A percentile compares a stretch with the other conserved stretches of the same genome.
phyloP scores from a whole-genome alignment of 2,329 filamentous ascomycete genomes.

The Paracoccidioides lutzii region DNA sequence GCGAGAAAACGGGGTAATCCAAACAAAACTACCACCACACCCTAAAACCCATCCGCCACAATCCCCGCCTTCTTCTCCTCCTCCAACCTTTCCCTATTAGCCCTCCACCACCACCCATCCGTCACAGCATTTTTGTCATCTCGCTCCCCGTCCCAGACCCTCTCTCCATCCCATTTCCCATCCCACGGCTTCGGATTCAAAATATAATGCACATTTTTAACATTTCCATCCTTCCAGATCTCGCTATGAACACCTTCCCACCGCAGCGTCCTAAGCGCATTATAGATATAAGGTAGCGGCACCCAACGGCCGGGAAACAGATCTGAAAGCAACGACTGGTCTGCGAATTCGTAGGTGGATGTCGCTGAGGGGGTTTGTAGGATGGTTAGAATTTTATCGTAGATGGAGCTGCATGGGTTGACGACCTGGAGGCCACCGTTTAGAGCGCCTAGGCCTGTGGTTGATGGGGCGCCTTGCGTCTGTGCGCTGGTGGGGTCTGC shows the following conservation, averaged over 20 bases:
- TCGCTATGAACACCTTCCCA: slow-evolving; percentile 43
- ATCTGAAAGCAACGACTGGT: slow-evolving; percentile 47
- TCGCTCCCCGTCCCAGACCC: not conserved
- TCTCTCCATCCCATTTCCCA: slow-evolving; percentile 23
- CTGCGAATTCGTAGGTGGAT: slow-evolving; percentile 45
- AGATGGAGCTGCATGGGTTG: slow-evolving; percentile 42
- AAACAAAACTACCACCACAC: not conserved
- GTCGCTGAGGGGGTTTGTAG: slow-evolving; percentile 35
- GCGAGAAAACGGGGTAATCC: not conserved
- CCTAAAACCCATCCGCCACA: slow-evolving; percentile 37
- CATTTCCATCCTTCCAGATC: slow-evolving; percentile 47
- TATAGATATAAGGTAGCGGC: slow-evolving; percentile 47
- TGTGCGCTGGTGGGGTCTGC: slow-evolving; percentile 39
- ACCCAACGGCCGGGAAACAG: slow-evolving; percentile 47
- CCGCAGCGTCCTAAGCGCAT: slow-evolving; percentile 48
- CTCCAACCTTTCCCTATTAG: slow-evolving; percentile 37
- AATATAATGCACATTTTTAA: slow-evolving; percentile 53
- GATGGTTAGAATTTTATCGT: slow-evolving; percentile 38
- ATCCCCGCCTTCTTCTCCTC: slow-evolving; percentile 38
- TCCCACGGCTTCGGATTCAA: slow-evolving; percentile 53
- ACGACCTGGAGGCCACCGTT: slow-evolving; percentile 51
- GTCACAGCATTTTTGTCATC: slow-evolving; percentile 34
- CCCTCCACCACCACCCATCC: slow-evolving; percentile 46
- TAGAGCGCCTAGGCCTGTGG: slow-evolving; percentile 43
- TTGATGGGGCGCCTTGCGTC: slow-evolving; percentile 35